Evolutionary conservation across 1,139 yeast species (phyloP), one percentile per base, ranked within the genome.

Genomic region (Meyerozyma guilliermondii): DNA sequence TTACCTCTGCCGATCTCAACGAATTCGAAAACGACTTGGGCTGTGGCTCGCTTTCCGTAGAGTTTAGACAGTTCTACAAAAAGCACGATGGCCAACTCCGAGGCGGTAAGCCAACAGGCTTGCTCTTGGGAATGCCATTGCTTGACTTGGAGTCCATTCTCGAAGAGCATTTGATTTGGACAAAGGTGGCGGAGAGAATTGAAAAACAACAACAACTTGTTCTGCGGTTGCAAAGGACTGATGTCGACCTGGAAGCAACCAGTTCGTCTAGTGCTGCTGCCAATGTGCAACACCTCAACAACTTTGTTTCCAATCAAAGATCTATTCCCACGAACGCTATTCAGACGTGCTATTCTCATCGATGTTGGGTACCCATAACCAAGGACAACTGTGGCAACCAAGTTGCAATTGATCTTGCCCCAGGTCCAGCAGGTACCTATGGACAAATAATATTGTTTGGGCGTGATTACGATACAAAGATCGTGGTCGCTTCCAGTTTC

Each of bases 71-170:
- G 56, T 81, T 85, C 45, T 82, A 77, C 60, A 78, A 79, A 59
- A 69, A 81, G 46, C 92, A 86, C 58, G 95, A 87, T 59, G 95
- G 95, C 46, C 95, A 87, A 64, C 81, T 84, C 50, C 66, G 80
- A 38, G 85, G 87, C 40, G 91, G 91, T 14, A 74, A 76, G 52
- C 88, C 89, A 17, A 77, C 85, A 2, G 95, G 95, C 4, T 68
- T 85, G 42, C 61, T 87, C 39, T 81, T 82, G 71, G 91, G 94
- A 18, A 69, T 83, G 55, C 78, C 81, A 4, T 69, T 86, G 40
- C 66, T 87, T 53, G 92, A 85, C 58, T 66, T 86, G 46, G 95
- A 86, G 58, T 71, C 79, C 43, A 75, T 85, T 43, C 74, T 80
- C 39, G 87, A 81, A 52, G 94, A 86, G 60, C 80, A 83, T 64